phyloP scores from a whole-genome alignment of 129 eudicot genomes.

The Lonicera japonica region DNA sequence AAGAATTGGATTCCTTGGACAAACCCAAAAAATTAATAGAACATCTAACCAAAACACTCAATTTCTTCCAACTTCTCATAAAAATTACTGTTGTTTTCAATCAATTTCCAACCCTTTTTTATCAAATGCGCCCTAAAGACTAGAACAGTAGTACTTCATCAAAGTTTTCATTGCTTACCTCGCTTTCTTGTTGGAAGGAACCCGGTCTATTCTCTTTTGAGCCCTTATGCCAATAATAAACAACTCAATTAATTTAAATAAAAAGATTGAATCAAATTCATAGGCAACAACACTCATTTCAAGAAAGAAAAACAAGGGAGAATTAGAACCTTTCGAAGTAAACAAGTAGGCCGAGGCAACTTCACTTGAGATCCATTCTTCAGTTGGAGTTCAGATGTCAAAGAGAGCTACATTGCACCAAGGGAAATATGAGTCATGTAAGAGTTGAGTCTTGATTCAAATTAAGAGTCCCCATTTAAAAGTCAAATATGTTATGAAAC shows the following conservation, averaged over 20 bases:
- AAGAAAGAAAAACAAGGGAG: constrained; percentile 7
- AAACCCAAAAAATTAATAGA: too few relatives aligned
- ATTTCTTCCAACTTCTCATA: too few relatives aligned
- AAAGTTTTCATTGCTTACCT: constrained; percentile 29
- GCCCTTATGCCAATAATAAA: constrained; percentile 51
- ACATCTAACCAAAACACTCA: too few relatives aligned
- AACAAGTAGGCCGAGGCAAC: constrained; percentile 25
- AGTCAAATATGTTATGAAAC: too few relatives aligned
- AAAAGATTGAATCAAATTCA: neutral
- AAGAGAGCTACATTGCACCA: constrained; percentile 48
- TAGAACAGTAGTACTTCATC: neutral
- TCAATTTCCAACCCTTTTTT: too few relatives aligned
- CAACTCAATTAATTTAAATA: constrained; percentile 18
- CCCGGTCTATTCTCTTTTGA: constrained; percentile 83
- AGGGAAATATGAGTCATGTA: neutral
- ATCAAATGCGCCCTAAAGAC: neutral
- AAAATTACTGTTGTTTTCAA: too few relatives aligned
- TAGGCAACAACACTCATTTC: neutral
- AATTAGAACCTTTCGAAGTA: constrained; percentile 45
- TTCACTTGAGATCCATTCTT: constrained; percentile 34
- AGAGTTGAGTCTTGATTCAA: too few relatives aligned
- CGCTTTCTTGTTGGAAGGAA: constrained; percentile 39
- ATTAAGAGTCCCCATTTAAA: too few relatives aligned
- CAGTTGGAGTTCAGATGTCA: constrained; percentile 47
- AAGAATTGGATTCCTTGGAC: too few relatives aligned